Base-by-base conservation (phyloP, 768 basidiomycete species). In the Daedaleopsis nitida region DNA sequence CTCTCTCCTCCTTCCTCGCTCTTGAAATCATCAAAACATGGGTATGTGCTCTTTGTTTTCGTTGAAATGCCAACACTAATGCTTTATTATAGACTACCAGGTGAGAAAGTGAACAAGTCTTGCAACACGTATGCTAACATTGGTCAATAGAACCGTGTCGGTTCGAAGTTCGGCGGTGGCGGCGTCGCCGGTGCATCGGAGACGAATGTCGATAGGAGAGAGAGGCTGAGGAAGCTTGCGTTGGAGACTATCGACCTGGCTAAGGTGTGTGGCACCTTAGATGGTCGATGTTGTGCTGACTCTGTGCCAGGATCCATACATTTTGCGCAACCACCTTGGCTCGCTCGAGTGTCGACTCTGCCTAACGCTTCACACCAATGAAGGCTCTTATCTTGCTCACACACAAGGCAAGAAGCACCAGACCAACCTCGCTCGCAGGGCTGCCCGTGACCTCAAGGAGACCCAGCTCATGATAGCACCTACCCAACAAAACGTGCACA, bases 361-460 rank as follows among this genome's bases (percentile, higher is more conserved):
- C 74, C 78, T 99, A 50, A 99, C 97, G 0, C 84, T 99, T 12
- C 97, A 99, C 77, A 98, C 96, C n/a, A 98, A 98, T 69, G 97
- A 99, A 77, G 97, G 97, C 19, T 97, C 96, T 14, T 98, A 98
- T 74, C 89, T 99, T 51, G 97, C 97, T 0, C 97, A 99, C 69
- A 99, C 97, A 0, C 97, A 98, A 78, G 97, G 97, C 21, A 99
- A 98, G 80, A 99, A 98, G 73, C 97, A 98, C 73, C 97, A 98
- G 74, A 98, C 96, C 4, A 98, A 98, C 73, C 86, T 99, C 54
- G 97, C 97, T 14, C 86, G 97, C 43, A 89, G 97, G 66, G 97
- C 97, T 0, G 96, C 96, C n/a, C 87, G 89, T 65, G 97, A 98
- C 81, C 91, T 93, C 50, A 97, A 98, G 72, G 97, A 98, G 71